These are phyloP conservation scores for Solanum clarkiae DNA, from an alignment of 257 asterid species.

Conservation along the genomic window DNA sequence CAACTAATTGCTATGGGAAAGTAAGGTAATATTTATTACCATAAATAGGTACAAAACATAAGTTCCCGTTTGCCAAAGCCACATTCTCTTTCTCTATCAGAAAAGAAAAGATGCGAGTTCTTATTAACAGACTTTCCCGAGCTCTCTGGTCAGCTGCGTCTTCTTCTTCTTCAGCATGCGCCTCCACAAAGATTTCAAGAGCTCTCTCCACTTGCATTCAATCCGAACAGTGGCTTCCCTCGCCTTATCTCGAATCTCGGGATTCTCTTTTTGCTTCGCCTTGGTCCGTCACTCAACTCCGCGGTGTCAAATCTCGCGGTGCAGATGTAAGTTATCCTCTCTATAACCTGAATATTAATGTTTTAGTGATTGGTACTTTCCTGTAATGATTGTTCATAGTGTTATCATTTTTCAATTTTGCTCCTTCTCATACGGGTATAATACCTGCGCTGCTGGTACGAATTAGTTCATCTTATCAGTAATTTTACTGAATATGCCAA, in stretches of 20 bases:
- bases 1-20: too few species aligned
- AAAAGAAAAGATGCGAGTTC: slow-evolving; percentile 22
- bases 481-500: background rate
- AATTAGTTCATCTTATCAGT: background rate
- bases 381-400: background rate
- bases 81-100: too few species aligned
- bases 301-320: slow-evolving; percentile 75
- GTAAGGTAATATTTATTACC: background rate
- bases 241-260: background rate
- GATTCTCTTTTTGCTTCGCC: slow-evolving; percentile 28
- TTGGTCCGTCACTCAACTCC: slow-evolving; percentile 72
- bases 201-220: slow-evolving; percentile 9
- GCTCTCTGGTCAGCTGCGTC: slow-evolving; percentile 22
- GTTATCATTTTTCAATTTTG: background rate
- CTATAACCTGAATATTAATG: background rate
- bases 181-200: background rate
- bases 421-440: background rate
- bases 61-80: background rate
- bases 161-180: background rate
- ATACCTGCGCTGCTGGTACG: background rate
- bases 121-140: slow-evolving; percentile 18
- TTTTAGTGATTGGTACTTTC: background rate
- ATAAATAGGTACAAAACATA: background rate
- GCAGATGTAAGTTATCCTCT: slow-evolving; percentile 43
- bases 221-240: slow-evolving; percentile 6